These are phyloP conservation scores for Dalbergia cochinchinensis DNA, from an alignment of 306 rosid genomes.

Conservation along the genomic window DNA sequence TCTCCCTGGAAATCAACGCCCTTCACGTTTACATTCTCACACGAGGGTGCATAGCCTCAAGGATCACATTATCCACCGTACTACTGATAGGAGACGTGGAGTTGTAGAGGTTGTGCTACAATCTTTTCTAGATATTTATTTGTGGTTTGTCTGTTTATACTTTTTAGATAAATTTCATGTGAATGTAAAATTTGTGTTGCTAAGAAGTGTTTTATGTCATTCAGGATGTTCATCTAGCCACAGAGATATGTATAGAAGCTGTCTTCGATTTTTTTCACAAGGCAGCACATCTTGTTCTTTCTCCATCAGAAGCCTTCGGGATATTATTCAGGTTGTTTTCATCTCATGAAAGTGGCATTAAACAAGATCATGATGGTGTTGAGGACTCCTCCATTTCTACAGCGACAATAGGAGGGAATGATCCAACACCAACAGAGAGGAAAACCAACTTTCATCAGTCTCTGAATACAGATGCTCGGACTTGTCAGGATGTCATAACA, in stretches of 20 bases:
- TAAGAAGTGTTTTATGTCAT: conserved; percentile 37
- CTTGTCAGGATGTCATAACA: conserved; percentile 95
- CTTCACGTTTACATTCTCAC: conserved; percentile 47
- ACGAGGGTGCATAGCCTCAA: conserved; percentile 65
- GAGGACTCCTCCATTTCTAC: conserved; percentile 51
- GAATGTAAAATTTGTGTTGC: conserved; percentile 17
- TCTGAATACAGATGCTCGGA: conserved; percentile 89
- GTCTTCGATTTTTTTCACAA: conserved; percentile 76
- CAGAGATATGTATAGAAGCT: conserved; percentile 83
- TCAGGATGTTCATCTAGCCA: conserved; percentile 92
- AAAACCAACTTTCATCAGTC: conserved; percentile 58
- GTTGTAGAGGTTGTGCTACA: conserved; percentile 75
- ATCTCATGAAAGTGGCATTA: conserved; percentile 41
- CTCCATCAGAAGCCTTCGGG: conserved; percentile 71
- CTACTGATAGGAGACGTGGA: conserved; percentile 95
- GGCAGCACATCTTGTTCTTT: conserved; percentile 78
- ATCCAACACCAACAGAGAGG: conserved; percentile 57
- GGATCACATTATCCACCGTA: conserved; percentile 77
- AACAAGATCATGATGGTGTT: conserved; percentile 41
- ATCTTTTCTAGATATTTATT: conserved; percentile 13
- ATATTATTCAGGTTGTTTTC: conserved; percentile 52
- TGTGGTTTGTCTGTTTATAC: conserved; percentile 12
- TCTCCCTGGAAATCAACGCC: conserved; percentile 45
- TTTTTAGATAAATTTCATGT: neutral
- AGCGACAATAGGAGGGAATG: conserved; percentile 66